Conservation (phyloP, 805 yeast genomes). For the Ogataea angusta region DNA sequence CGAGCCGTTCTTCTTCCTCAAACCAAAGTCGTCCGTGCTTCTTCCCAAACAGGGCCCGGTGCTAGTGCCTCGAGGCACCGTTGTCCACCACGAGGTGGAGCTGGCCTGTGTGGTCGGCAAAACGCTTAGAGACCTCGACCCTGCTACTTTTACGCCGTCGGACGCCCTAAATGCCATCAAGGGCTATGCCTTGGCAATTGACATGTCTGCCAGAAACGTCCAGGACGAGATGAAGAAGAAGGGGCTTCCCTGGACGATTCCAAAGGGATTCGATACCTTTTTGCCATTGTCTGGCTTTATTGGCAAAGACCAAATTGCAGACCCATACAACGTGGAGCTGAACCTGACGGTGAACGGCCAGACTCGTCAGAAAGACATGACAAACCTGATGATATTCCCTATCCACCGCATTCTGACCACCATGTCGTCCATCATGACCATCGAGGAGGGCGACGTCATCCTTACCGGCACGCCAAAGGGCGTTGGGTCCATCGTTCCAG, state of each 20-base stretch:
- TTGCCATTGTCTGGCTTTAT: conserved; percentile 79
- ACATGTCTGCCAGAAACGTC: conserved; percentile 92
- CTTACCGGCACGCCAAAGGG: conserved; percentile 98
- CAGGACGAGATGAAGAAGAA: conserved; percentile 92
- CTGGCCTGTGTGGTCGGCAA: conserved; percentile 74
- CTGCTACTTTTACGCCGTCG: conserved; percentile 49
- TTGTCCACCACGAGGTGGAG: conserved; percentile 91
- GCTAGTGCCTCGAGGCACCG: conserved; percentile 74
- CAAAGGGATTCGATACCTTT: conserved; percentile 96
- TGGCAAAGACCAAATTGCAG: conserved; percentile 60
- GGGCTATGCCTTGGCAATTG: conserved; percentile 88
- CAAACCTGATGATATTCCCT: conserved; percentile 83
- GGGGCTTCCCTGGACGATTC: conserved; percentile 96
- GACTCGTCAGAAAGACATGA: conserved; percentile 66
- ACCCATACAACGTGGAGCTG: conserved; percentile 69
- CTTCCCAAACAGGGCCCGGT: conserved; percentile 70
- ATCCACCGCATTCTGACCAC: conserved; percentile 75
- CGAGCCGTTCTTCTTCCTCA: conserved; percentile 89
- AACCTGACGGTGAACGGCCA: conserved; percentile 68
- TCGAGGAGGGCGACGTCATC: conserved; percentile 86
- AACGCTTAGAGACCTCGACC: conserved; percentile 57
- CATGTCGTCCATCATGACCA: conserved; percentile 86
- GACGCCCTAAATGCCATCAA: conserved; percentile 77
- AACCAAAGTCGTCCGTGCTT: conserved; percentile 80
- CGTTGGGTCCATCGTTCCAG: conserved; percentile 80